phyloP scores from a whole-genome alignment of 139 green algal genomes.

The Volvox africanus region DNA sequence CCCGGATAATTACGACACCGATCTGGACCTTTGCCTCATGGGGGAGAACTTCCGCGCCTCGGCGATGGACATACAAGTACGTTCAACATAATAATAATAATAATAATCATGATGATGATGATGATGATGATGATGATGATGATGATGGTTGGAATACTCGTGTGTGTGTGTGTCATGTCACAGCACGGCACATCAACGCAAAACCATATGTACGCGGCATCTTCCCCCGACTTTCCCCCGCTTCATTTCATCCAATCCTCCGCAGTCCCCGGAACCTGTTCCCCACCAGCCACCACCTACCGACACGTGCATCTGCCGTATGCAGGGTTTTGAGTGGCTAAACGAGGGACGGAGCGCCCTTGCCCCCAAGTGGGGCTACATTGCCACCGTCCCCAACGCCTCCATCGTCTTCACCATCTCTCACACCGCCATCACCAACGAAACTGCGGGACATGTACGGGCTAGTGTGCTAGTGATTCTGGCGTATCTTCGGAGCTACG shows the following conservation, averaged over 20 bases:
- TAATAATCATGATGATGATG: no score
- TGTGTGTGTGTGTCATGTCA: no score
- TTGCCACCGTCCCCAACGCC: background rate
- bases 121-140: no score
- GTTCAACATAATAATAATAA: no score
- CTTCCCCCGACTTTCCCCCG: no score
- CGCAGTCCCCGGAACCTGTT: no score
- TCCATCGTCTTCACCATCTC: background rate
- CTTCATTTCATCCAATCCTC: no score
- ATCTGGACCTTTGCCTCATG: background rate
- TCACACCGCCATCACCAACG: background rate
- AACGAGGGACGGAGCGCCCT: constrained; percentile 17
- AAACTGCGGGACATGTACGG: background rate
- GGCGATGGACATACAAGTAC: background rate
- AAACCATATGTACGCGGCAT: no score
- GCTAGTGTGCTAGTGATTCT: background rate
- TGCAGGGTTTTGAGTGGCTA: constrained; percentile 28
- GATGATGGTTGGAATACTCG: no score
- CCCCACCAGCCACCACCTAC: background rate
- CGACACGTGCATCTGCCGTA: no score
- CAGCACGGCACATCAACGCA: no score
- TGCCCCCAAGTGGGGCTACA: constrained; percentile 41
- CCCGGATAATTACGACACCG: background rate
- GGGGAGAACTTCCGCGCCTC: background rate
- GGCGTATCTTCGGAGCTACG: constrained; percentile 28